Percentiles rank a stretch among this genome's conserved stretches.
Evolutionary conservation across 345 rosid species (phyloP).

Genomic region (Murraya koenigii): DNA sequence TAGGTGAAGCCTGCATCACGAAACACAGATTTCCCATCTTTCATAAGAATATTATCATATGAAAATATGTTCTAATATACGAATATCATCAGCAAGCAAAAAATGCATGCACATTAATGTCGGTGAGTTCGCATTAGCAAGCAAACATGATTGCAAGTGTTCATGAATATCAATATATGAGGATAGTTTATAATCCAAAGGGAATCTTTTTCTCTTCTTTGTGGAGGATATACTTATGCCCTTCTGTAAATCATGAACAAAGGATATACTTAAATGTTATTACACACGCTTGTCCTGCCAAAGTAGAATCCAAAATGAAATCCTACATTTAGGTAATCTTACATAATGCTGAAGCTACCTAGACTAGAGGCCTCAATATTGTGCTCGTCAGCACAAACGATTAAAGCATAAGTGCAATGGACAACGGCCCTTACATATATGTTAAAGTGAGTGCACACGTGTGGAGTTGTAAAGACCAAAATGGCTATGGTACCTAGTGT

Average conservation of each 20-base stretch:
- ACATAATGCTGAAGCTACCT: not conserved
- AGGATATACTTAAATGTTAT: not conserved
- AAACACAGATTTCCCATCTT: conserved; percentile 7
- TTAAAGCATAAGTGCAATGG: not conserved
- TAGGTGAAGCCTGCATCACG: conserved; percentile 64
- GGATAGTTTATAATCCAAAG: not conserved
- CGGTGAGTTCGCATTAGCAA: not conserved
- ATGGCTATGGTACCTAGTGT: not conserved
- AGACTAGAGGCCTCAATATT: not conserved
- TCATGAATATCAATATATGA: not conserved
- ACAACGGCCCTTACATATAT: not conserved
- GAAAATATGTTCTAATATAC: not conserved
- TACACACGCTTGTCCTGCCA: not conserved
- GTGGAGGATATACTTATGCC: too few species aligned
- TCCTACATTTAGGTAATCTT: not conserved
- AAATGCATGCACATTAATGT: not conserved
- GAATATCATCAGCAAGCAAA: not conserved
- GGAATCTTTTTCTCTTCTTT: not conserved
- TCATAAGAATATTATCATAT: not conserved
- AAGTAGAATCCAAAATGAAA: not conserved
- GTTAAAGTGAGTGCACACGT: not conserved
- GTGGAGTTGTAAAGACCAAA: not conserved
- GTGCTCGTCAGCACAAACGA: not conserved
- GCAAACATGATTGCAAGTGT: not conserved
- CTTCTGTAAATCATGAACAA: too few species aligned